A percentile compares a stretch with the other conserved stretches of the same genome.
Conservation (phyloP, 148 eudicot species). For the Chenopodium suecicum region DNA sequence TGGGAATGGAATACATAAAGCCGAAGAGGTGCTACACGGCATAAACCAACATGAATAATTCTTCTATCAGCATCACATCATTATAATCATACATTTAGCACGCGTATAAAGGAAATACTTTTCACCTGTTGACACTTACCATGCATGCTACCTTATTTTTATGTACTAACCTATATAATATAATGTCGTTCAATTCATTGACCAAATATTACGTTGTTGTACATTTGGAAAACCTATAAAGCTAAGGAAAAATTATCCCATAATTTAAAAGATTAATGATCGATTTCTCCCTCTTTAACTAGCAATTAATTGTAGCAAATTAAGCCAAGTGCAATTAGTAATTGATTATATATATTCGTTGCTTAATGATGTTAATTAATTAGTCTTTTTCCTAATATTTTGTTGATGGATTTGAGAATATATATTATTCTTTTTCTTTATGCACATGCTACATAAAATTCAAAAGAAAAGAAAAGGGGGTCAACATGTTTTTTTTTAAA, state of each 20-base stretch:
- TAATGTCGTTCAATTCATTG: neutral
- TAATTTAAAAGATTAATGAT: neutral
- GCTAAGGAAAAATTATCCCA: no score
- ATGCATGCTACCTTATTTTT: neutral
- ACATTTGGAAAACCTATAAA: neutral
- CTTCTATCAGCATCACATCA: neutral
- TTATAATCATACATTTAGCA: neutral
- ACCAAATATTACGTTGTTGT: neutral
- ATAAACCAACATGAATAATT: slow-evolving; percentile 7
- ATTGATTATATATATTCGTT: neutral
- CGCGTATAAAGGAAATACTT: slow-evolving; percentile 1
- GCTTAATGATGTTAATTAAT: neutral
- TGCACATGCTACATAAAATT: no score
- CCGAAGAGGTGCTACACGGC: neutral
- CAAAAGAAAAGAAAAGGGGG: no score
- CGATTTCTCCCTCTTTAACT: slow-evolving; percentile 4
- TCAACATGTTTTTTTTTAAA: no score
- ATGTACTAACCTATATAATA: neutral
- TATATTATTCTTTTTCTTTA: no score
- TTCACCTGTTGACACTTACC: neutral
- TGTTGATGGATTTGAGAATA: neutral
- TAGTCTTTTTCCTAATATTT: no score
- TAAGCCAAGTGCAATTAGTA: neutral
- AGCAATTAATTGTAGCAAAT: neutral
- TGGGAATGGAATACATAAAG: slow-evolving; percentile 2